Evolutionary conservation across 495 filamentous ascomycete species (phyloP), one percentile per base, ranked within the genome.

Genomic region (Glutinoglossum americanum): DNA sequence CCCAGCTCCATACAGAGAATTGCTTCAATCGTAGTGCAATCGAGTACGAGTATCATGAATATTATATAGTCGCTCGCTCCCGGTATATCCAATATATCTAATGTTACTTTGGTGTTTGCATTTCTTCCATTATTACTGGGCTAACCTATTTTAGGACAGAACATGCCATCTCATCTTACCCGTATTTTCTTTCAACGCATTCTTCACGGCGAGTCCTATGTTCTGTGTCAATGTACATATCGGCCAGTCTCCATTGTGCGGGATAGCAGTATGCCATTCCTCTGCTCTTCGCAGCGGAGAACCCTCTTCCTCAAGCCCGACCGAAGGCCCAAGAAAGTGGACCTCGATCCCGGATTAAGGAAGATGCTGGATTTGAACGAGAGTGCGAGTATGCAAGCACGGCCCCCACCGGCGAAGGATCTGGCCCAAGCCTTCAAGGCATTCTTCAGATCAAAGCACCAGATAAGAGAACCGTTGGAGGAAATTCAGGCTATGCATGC

Each of bases 151-250:
- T 49, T 25, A 2, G 25, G 47, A 55, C 58, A 15, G 44, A 55
- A 54, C 28, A 93, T 93, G 88, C 84, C 82, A 65, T 89, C 87
- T 68, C 83, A 87, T 65, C 77, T 94, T 62, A 81, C 85, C 54
- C 78, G 82, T 68, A 70, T 76, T 66, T 81, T 87, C 61, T 85
- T 89, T 66, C 76, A 77, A 57, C 77, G 78, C 62, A 74, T 90
- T 57, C 72, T 85, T 59, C 73, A 80, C 63, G 80, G 79, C 68
- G 74, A 82, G 64, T 76, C 80, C 23, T 57, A 68, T 81, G 63
- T 69, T 65, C 45, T 76, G 71, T 58, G 64, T 74, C 10, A 64
- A 65, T 48, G 39, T 57, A 32, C 26, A 9, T 26, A 19, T 21
- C 32, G 61, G 65, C 64, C 27, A 61, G 59, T 69, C 60, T 60